Evolutionary conservation across 2,329 filamentous ascomycete species (phyloP).

Genomic region (Decorospora gaudefroyi): DNA sequence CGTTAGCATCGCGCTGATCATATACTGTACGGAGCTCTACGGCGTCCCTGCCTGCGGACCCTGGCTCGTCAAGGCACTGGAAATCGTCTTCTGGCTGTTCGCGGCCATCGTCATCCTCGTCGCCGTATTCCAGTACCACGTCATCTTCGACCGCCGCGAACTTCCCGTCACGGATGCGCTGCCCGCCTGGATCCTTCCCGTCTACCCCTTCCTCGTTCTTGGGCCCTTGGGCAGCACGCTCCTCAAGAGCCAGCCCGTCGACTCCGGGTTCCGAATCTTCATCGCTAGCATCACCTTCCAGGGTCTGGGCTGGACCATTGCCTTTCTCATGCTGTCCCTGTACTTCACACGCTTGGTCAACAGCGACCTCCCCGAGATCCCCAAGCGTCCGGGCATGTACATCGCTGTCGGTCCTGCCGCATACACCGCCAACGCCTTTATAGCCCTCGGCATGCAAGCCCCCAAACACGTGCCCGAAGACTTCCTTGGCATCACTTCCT

Average conservation of each 20-base stretch:
- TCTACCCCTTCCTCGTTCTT: conserved; percentile 45
- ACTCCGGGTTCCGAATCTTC: conserved; percentile 27
- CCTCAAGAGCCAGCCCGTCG: conserved; percentile 42
- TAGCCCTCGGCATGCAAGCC: conserved; percentile 51
- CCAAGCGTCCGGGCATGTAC: conserved; percentile 55
- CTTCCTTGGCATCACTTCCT: conserved; percentile 40
- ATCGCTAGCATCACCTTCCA: conserved; percentile 69
- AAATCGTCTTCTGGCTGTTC: conserved; percentile 72
- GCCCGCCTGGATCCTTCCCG: conserved; percentile 47
- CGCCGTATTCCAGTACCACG: conserved; percentile 97
- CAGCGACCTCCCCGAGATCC: conserved; percentile 55
- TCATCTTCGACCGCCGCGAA: conserved; percentile 84
- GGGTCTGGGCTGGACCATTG: conserved; percentile 68
- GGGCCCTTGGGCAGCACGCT: conserved; percentile 46
- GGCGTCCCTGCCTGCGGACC: conserved; percentile 62
- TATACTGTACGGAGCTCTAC: conserved; percentile 58
- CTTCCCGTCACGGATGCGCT: conserved; percentile 48
- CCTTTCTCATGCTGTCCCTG: conserved; percentile 69
- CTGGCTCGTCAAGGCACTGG: conserved; percentile 62
- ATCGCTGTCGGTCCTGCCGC: conserved; percentile 53
- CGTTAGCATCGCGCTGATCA: conserved; percentile 58
- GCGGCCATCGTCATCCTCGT: conserved; percentile 50
- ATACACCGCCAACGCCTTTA: conserved; percentile 33
- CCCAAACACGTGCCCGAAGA: conserved; percentile 41
- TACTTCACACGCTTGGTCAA: conserved; percentile 73